phyloP scores from a whole-genome alignment of 805 yeast species.

The Metschnikowia chrysomelidarum region DNA sequence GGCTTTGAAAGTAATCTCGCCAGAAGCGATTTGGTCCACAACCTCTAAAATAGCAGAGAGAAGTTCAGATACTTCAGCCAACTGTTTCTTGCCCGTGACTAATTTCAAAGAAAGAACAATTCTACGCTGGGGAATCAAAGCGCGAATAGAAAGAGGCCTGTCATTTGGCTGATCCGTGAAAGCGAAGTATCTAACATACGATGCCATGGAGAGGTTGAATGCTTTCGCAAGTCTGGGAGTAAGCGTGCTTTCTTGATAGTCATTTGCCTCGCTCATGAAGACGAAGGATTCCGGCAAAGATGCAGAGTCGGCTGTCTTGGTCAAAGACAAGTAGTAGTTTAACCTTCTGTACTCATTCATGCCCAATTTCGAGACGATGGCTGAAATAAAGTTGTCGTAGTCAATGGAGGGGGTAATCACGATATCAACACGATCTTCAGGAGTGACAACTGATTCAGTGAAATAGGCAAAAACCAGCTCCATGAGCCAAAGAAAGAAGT shows the following conservation, averaged over 20 bases:
- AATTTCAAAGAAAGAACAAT: constrained; percentile 54
- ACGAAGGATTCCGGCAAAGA: constrained; percentile 73
- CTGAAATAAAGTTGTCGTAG: constrained; percentile 73
- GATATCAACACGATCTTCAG: constrained; percentile 59
- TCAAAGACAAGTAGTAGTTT: constrained; percentile 79
- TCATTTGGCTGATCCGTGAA: constrained; percentile 81
- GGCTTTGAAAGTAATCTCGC: constrained; percentile 55
- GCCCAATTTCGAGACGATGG: constrained; percentile 78
- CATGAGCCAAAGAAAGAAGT: constrained; percentile 61
- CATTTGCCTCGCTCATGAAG: constrained; percentile 86
- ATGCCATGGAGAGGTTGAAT: constrained; percentile 45
- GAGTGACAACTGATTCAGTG: constrained; percentile 52
- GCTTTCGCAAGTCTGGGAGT: constrained; percentile 41
- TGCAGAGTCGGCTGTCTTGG: constrained; percentile 73
- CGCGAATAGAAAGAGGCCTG: constrained; percentile 62
- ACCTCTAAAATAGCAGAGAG: constrained; percentile 56
- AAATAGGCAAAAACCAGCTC: constrained; percentile 62
- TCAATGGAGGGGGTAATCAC: constrained; percentile 54
- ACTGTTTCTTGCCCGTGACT: constrained; percentile 49
- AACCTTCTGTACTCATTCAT: constrained; percentile 76
- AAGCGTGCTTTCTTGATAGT: constrained; percentile 66
- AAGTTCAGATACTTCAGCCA: constrained; percentile 47
- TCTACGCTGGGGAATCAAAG: constrained; percentile 52
- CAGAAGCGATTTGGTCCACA: constrained; percentile 56
- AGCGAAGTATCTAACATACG: constrained; percentile 63